Evolutionary conservation across 192 early-diverging fungal genomes (phyloP).

Genomic region (Globomyces pollinis-pini): DNA sequence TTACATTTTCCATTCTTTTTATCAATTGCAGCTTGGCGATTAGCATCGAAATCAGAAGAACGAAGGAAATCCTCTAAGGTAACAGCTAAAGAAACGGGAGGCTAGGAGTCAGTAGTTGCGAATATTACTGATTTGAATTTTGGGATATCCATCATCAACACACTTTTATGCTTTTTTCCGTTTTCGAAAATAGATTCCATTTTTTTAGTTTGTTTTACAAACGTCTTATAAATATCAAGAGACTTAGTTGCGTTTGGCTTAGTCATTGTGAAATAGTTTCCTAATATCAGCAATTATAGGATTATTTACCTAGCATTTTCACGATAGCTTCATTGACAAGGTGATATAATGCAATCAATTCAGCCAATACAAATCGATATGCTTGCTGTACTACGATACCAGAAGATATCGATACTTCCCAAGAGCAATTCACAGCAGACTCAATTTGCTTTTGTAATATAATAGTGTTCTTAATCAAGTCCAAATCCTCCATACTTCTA

Average conservation of each 20-base stretch:
- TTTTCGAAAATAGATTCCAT: constrained; percentile 62
- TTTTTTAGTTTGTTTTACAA: constrained; percentile 62
- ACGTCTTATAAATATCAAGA: constrained; percentile 68
- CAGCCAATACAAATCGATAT: constrained; percentile 62
- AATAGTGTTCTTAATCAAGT: constrained; percentile 52
- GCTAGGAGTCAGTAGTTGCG: constrained; percentile 34
- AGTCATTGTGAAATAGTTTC: constrained; percentile 66
- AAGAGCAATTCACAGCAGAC: constrained; percentile 64
- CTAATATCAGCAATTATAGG: no score
- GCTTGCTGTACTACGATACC: constrained; percentile 66
- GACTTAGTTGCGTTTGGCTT: constrained; percentile 54
- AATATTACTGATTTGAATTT: constrained; percentile 39
- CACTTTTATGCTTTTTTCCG: constrained; percentile 49
- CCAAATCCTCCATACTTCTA: constrained; percentile 46
- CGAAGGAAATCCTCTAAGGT: constrained; percentile 60
- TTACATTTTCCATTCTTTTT: constrained; percentile 25
- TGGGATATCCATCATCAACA: constrained; percentile 60
- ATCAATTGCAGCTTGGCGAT: constrained; percentile 36
- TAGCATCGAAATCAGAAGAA: constrained; percentile 64
- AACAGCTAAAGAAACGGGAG: constrained; percentile 56
- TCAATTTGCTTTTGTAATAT: constrained; percentile 62
- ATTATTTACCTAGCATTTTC: constrained; percentile 60
- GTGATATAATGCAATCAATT: constrained; percentile 65
- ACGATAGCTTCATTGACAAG: constrained; percentile 73
- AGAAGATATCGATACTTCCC: constrained; percentile 63